Evolutionary conservation across 2,329 filamentous ascomycete genomes (phyloP).

Genomic region (Ophiostoma tasmaniense): DNA sequence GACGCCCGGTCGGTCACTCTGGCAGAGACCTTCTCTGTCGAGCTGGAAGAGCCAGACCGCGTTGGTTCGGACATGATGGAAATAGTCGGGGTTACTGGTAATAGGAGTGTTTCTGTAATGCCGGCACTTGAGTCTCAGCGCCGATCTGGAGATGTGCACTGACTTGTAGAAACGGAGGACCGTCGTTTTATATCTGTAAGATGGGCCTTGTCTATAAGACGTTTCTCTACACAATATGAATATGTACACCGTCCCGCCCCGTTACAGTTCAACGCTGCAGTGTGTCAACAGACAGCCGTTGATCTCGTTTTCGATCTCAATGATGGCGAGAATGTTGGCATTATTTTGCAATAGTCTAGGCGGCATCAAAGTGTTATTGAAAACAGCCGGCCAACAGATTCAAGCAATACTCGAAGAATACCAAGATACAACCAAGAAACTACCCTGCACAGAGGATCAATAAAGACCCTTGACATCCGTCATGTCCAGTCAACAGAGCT

Average conservation of each 20-base stretch:
- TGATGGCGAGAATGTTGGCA: slow-evolving; percentile 6
- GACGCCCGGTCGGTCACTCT: background rate
- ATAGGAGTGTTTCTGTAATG: background rate
- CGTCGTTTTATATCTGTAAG: background rate
- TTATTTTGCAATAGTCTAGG: slow-evolving; percentile 7
- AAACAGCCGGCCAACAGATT: background rate
- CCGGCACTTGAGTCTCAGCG: background rate
- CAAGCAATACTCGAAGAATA: background rate
- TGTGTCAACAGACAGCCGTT: background rate
- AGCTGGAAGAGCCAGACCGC: background rate
- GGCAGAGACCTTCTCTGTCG: background rate
- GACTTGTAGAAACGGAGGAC: background rate
- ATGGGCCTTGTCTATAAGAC: background rate
- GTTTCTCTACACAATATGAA: background rate
- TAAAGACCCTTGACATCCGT: background rate
- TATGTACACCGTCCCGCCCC: background rate
- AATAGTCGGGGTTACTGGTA: background rate
- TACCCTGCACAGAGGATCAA: background rate
- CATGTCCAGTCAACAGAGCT: background rate
- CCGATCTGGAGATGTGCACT: background rate
- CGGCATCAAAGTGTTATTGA: background rate
- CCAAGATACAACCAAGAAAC: background rate
- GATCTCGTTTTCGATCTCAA: background rate
- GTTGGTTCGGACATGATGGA: background rate
- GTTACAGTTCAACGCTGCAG: background rate